Base-by-base conservation (phyloP, 371 early-diverging fungal genomes). In the Mucor racemosus region DNA sequence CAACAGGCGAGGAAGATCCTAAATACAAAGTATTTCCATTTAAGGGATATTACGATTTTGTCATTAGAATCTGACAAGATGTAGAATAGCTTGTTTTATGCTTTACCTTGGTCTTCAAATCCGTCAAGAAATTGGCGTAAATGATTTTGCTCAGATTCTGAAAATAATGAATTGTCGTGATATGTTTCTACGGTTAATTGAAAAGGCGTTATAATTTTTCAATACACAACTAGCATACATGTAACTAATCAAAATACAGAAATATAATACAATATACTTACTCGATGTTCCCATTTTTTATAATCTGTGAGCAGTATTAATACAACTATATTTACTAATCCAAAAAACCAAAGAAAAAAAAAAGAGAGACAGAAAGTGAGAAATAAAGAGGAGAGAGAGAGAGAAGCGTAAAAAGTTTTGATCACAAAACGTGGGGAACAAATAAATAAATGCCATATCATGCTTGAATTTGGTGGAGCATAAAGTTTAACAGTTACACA, bases 71-170 rank as follows among this genome's bases (percentile, higher is more conserved):
- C 34, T 33, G 60, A 35, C 31, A 34, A 35, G 8, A 46, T 60
- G n/a, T 10, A 17, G 60, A 38, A 46, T 46, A 19, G 31, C 31
- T 10, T 55, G 26, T 11, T 41, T 4, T 64, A 11, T 1, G 7
- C 19, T n/a, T 62, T 26, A 26, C 46, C 21, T 54, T 53, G 41
- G 19, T 39, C 33, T 39, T 69, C 61, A 33, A 69, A 40, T 9
- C 53, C 67, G 56, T 71, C 64, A 34, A 71, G 50, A 60, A 71
- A 71, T 26, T 42, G 40, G 11, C 60, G 53, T 19, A 71, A 42
- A 13, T 41, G 61, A 9, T 64, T 44, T 35, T 67, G 67, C 10
- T 71, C 72, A 13, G 54, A 21, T 11, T 64, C 60, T 56, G 72
- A 63, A 64, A 71, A 71, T 4, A 71, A 44, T 11, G 64, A 54